Conservation (phyloP, 1,284 basidiomycete species). For the Pseudozyma thailandica region DNA sequence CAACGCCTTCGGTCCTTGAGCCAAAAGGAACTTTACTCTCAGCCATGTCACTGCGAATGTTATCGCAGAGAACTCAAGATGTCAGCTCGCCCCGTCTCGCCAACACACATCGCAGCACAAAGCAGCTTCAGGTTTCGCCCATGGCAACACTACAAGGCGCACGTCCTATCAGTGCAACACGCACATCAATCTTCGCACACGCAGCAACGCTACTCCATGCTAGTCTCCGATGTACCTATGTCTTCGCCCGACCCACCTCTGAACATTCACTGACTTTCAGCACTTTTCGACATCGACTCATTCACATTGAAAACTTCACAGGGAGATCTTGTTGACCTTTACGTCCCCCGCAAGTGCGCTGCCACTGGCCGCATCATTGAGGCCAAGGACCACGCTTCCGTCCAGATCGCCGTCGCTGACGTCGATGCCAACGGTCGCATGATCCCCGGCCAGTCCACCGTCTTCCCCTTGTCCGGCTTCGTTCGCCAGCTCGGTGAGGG, state of each 20-base stretch:
- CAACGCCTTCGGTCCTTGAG: too few relatives aligned
- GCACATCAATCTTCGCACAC: too few relatives aligned
- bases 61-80: too few relatives aligned
- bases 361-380: conserved; percentile 89
- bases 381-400: conserved; percentile 98
- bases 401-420: conserved; percentile 93
- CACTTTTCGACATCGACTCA: neutral
- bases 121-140: too few relatives aligned
- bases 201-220: conserved; percentile 8
- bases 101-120: too few relatives aligned
- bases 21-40: too few relatives aligned
- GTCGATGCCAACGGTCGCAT: conserved; percentile 93
- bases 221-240: conserved; percentile 1
- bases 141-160: too few relatives aligned
- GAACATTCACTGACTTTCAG: conserved; percentile 21
- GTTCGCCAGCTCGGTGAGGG: conserved; percentile 96
- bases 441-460: conserved; percentile 81
- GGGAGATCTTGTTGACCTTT: conserved; percentile 99
- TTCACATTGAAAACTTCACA: conserved; percentile 69
- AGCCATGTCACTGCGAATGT: too few relatives aligned
- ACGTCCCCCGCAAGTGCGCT: conserved; percentile 96
- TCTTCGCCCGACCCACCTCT: neutral
- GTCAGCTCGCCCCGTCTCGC: too few relatives aligned
- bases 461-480: conserved; percentile 92
- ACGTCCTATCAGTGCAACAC: too few relatives aligned